These are phyloP conservation scores for Botrytis cinerea DNA, from an alignment of 2,329 filamentous ascomycete genomes.

Conservation along the genomic window DNA sequence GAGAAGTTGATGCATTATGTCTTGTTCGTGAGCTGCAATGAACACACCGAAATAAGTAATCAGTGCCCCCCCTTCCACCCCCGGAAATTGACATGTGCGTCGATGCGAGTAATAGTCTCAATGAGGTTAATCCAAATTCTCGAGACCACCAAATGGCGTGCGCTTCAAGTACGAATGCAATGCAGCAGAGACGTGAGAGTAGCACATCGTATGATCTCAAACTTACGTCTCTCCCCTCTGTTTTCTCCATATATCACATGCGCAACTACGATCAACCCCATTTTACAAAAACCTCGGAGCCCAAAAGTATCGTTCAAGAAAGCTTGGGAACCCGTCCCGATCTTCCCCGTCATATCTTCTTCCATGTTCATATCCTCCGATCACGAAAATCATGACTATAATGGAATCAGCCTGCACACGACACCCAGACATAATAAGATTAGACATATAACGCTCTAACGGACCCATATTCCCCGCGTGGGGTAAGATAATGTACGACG, in stretches of 20 bases:
- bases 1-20: background rate
- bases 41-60: background rate
- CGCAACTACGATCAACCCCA: background rate
- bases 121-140: background rate
- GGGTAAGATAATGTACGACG: background rate
- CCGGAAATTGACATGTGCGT: background rate
- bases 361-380: background rate
- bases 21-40: background rate
- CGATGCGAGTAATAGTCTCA: background rate
- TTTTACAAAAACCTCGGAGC: background rate
- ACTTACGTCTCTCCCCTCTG: background rate
- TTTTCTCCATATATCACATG: background rate
- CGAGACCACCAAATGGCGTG: background rate
- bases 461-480: constrained; percentile 10
- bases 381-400: background rate
- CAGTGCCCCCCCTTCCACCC: background rate
- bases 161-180: background rate
- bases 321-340: background rate
- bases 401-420: background rate
- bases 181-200: background rate
- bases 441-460: background rate
- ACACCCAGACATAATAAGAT: background rate
- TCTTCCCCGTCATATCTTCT: background rate
- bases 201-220: background rate
- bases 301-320: background rate